phyloP scores from a whole-genome alignment of 768 basidiomycete genomes.

The Tricholoma furcatifolium region DNA sequence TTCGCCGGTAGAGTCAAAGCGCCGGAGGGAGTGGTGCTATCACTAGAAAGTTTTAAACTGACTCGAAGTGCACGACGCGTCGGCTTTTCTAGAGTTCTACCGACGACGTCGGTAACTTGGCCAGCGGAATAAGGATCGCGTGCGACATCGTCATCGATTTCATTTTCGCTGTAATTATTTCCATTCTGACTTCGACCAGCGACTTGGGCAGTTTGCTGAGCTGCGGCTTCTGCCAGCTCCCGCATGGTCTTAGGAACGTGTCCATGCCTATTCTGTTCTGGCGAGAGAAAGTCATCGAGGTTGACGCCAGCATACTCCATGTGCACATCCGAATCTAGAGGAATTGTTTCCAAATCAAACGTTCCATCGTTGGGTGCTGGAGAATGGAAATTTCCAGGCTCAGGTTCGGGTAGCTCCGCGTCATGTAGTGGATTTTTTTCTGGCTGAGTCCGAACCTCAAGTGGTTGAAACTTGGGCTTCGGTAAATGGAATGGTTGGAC shows the following conservation, averaged over 20 bases:
- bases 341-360: slow-evolving; percentile 38
- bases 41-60: slow-evolving; percentile 5
- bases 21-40: slow-evolving; percentile 3
- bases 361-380: slow-evolving; percentile 25
- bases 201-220: slow-evolving; percentile 6
- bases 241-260: slow-evolving; percentile 58
- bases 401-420: background rate
- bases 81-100: slow-evolving; percentile 4
- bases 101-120: slow-evolving; percentile 1
- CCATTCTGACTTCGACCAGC: slow-evolving; percentile 6
- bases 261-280: background rate
- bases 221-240: slow-evolving; percentile 55
- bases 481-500: slow-evolving; percentile 74
- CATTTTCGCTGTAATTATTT: slow-evolving; percentile 6
- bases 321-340: slow-evolving; percentile 33
- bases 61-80: slow-evolving; percentile 8
- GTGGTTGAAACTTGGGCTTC: slow-evolving; percentile 51
- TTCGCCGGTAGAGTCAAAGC: slow-evolving; percentile 7
- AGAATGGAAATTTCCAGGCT: background rate
- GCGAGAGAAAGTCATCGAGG: background rate
- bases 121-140: slow-evolving; percentile 1
- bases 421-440: background rate
- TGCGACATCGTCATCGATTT: slow-evolving; percentile 7
- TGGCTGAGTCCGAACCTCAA: slow-evolving; percentile 20
- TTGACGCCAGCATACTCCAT: slow-evolving; percentile 25